Base-by-base conservation (phyloP, 495 filamentous ascomycete species). In the Aspergillus conjunctus region DNA sequence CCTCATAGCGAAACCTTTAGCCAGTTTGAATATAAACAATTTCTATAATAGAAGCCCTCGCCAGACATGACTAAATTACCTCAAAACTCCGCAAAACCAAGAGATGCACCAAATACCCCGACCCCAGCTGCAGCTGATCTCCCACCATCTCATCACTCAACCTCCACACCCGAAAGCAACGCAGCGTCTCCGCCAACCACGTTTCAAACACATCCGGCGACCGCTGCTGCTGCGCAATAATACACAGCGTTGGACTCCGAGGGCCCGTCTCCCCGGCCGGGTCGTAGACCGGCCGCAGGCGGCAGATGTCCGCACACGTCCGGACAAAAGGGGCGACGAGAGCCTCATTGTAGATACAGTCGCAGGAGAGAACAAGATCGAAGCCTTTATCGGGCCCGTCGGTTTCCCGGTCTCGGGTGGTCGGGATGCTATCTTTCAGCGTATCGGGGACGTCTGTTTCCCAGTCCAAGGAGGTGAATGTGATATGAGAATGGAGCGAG, bases 291-390 rank as follows among this genome's bases (percentile, higher is more conserved):
- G 73, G 67, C 18, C 85, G 72, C 2, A 93, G 70, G 18, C 75
- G 71, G 74, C 93, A 96, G 26, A 85, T 77, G 58, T 93, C 89
- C n/a, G 81, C 84, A 73, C 92, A 97, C 0, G 91, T 89, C 51
- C 86, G 79, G n/a, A 96, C 89, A 18, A 97, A 84, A 1, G 92
- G 91, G 34, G 84, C 77, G 15, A 97, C 85, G 4, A 98, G 82
- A 6, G 87, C 81, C 63, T 96, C 91, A 70, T 93, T 92, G 76
- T 94, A 96, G 70, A 97, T 88, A 66, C 91, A 95, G 68, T 95
- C 91, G 72, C 91, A 95, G 6, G 92, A 91, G 18, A 93, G 71
- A 4, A 96, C 79, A 3, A 82, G 75, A 60, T 91, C 88, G 57
- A 79, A 74, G 21, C 73, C 74, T 12, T 52, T 54, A 58, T 79